Base-by-base conservation (phyloP, 192 early-diverging fungal species). In the Mortierella hygrophila region DNA sequence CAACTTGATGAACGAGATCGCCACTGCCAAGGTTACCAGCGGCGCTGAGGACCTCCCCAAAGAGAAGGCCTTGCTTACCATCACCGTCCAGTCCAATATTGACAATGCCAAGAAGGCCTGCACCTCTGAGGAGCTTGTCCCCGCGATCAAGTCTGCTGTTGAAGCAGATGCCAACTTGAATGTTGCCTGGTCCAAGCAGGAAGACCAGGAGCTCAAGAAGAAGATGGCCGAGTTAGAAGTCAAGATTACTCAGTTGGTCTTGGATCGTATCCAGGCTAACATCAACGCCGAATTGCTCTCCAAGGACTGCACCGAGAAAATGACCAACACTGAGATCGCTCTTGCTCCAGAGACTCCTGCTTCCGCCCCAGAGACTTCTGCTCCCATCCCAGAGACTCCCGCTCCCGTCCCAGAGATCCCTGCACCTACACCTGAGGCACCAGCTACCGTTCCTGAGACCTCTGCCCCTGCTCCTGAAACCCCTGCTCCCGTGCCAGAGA, bases 231-330 rank as follows among this genome's bases (percentile, higher is more conserved):
- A 46, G 18, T 18, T 85, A 8, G 55, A 85, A 26, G 44, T 52
- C 47, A 41, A 32, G 52, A 68, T 85, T 29, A 80, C 54, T 5
- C 35, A 75, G 10, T 1, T 78, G 26, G 29, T 70, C 46, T 1
- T 82, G 52, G 70, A 80, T 20, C 78, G 57, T 26, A 77, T 85
- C 20, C 60, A 77, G 57, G 46, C 42, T 1, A 63, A 76, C 32
- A 46, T 85, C 60, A 74, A 80, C 69, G 83, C 83, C 11, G 75
- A 80, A 38, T 6, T 18, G 44, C 38, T 86, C 29, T 77, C 84
- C 79, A 86, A 81, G 79, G 84, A 86, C 71, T 78, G 78, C 54
- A 74, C 79, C 23, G 84, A 86, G 68, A 86, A 78, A 49, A 86
- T 86, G 84, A 86, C 79, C 76, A 73, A 78, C 32, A 81, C 79